Conservation (phyloP, 768 basidiomycete genomes). For the Lactarius sanguifluus region DNA sequence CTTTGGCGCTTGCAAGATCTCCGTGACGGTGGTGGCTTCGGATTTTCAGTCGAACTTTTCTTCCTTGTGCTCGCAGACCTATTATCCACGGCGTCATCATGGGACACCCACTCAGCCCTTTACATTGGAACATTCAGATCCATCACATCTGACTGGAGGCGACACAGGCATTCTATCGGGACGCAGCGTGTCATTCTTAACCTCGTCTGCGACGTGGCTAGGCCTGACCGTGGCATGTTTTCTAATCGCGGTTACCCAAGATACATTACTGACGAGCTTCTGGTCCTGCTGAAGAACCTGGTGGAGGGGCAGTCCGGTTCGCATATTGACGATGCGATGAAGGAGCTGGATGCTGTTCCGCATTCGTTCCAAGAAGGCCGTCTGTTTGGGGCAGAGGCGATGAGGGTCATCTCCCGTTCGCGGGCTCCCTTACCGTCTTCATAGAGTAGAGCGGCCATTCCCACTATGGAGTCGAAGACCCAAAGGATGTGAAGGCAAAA, state of each 20-base stretch:
- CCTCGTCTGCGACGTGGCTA: constrained; percentile 29
- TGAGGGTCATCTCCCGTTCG: neutral
- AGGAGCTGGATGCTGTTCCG: neutral
- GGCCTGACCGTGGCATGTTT: neutral
- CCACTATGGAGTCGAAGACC: neutral
- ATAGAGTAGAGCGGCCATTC: neutral
- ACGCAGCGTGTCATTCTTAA: constrained; percentile 31
- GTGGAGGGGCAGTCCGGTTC: constrained; percentile 3
- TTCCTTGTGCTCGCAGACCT: neutral
- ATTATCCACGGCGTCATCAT: neutral
- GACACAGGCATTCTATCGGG: neutral
- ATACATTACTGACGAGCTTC: constrained; percentile 6
- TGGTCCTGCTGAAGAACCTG: constrained; percentile 2
- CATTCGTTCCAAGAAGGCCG: neutral
- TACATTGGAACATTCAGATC: neutral
- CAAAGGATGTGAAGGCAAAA: neutral
- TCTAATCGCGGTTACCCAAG: neutral
- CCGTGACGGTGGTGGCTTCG: neutral
- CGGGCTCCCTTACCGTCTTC: neutral
- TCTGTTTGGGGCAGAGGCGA: neutral
- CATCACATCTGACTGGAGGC: neutral
- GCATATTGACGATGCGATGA: neutral
- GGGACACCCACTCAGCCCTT: neutral
- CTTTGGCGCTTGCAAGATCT: neutral
- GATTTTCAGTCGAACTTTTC: neutral